Conservation (phyloP, 2,329 filamentous ascomycete species). For the Huntiella savannae region DNA sequence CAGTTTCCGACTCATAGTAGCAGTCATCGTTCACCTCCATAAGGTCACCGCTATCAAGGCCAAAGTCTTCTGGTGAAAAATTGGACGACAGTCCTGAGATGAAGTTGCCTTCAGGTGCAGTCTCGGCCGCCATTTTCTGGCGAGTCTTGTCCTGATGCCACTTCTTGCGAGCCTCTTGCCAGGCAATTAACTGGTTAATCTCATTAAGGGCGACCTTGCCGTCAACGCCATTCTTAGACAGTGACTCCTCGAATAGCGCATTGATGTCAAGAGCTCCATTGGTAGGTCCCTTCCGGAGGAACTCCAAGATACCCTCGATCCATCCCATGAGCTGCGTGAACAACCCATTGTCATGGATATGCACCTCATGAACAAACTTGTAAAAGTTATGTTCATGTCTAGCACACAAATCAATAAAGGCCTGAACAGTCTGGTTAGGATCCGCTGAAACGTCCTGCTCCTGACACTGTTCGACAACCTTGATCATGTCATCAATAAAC, state of each 20-base stretch:
- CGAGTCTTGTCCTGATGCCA: slow-evolving; percentile 97
- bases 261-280: slow-evolving; percentile 89
- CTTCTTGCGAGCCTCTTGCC: slow-evolving; percentile 90
- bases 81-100: slow-evolving; percentile 29
- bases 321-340: slow-evolving; percentile 94
- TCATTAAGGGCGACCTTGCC: slow-evolving; percentile 55
- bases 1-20: slow-evolving; percentile 35
- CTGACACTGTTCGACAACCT: slow-evolving; percentile 47
- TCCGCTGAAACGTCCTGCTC: slow-evolving; percentile 76
- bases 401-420: slow-evolving; percentile 91
- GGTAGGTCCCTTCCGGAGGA: slow-evolving; percentile 67
- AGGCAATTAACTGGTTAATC: slow-evolving; percentile 70
- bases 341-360: slow-evolving; percentile 87
- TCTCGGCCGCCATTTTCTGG: slow-evolving; percentile 92
- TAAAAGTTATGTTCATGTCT: slow-evolving; percentile 95
- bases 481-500: slow-evolving; percentile 85
- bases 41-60: slow-evolving; percentile 68
- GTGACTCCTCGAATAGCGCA: slow-evolving; percentile 66
- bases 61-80: slow-evolving; percentile 75
- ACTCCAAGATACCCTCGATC: slow-evolving; percentile 90
- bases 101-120: slow-evolving; percentile 23
- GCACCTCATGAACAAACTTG: slow-evolving; percentile 96
- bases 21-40: slow-evolving; percentile 61
- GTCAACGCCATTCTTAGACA: slow-evolving; percentile 48
- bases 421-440: slow-evolving; percentile 93